Percentiles rank a stretch among this genome's conserved stretches.
These are phyloP conservation scores for Knoxia roxburghii DNA, from an alignment of 257 asterid species.

Conservation along the genomic window DNA sequence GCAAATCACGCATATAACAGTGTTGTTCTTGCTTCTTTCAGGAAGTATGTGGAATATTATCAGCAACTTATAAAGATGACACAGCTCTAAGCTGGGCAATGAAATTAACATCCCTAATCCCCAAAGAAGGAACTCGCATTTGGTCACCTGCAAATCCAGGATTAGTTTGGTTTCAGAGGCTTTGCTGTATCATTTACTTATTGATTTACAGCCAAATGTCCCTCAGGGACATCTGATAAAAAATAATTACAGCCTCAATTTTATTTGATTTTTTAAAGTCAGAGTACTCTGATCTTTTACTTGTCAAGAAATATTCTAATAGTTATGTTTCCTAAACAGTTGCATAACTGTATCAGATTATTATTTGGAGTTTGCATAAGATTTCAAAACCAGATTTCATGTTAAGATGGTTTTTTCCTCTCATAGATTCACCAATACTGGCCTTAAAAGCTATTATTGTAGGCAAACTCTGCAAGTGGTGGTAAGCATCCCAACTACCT, in stretches of 20 bases:
- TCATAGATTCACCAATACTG: background rate
- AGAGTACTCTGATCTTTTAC: background rate
- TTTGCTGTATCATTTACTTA: background rate
- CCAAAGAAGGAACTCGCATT: background rate
- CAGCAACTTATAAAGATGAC: background rate
- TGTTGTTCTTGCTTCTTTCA: slow-evolving; percentile 1
- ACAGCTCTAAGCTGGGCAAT: background rate
- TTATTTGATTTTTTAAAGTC: background rate
- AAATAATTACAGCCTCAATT: too few relatives aligned
- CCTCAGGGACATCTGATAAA: too few relatives aligned
- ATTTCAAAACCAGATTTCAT: background rate
- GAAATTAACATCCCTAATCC: background rate
- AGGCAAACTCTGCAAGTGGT: too few relatives aligned
- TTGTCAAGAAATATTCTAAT: background rate
- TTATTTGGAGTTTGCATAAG: background rate
- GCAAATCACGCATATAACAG: background rate
- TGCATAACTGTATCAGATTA: background rate
- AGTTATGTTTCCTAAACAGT: background rate
- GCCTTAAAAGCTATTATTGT: too few relatives aligned
- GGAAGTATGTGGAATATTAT: background rate
- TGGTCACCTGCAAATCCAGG: background rate
- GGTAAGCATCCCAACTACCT: too few relatives aligned
- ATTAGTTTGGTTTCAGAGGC: background rate
- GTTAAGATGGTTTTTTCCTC: background rate
- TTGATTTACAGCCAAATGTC: background rate